phyloP scores from a whole-genome alignment of 23 red algal species.

The Gracilaria gracilis region DNA sequence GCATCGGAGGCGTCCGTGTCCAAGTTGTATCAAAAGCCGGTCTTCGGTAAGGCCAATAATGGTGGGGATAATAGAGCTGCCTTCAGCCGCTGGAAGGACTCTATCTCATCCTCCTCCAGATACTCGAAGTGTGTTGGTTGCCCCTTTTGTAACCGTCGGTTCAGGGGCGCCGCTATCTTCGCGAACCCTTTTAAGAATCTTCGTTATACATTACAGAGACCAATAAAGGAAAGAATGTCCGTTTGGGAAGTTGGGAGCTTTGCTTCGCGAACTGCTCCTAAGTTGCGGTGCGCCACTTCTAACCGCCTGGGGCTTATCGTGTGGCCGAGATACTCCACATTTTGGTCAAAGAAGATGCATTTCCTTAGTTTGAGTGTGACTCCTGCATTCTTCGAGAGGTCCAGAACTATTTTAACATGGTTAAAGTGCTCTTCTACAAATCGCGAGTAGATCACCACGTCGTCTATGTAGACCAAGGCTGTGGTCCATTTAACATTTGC shows the following conservation, averaged over 20 bases:
- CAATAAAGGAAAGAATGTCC: constrained; percentile 28
- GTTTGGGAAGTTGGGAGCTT: constrained; percentile 20
- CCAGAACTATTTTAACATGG: neutral
- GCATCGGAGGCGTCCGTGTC: constrained; percentile 29
- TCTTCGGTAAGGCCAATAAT: constrained; percentile 13
- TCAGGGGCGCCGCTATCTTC: constrained; percentile 20
- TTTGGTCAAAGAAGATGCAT: neutral
- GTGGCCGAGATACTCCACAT: constrained; percentile 24
- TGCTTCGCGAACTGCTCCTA: neutral
- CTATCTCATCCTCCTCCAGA: neutral
- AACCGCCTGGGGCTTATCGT: constrained; percentile 9
- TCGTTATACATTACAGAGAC: constrained; percentile 39
- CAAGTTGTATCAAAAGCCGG: neutral
- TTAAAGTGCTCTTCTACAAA: neutral
- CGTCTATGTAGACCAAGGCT: constrained; percentile 8
- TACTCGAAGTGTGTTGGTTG: neutral
- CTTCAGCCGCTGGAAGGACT: constrained; percentile 35
- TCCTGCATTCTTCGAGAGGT: neutral
- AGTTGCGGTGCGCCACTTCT: neutral
- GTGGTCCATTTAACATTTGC: neutral
- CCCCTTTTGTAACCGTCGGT: neutral
- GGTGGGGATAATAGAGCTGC: neutral
- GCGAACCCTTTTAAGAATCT: constrained; percentile 33
- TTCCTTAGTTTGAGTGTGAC: constrained; percentile 18
- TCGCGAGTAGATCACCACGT: constrained; percentile 13